These are phyloP conservation scores for Theobroma grandiflorum DNA, from an alignment of 441 rosid genomes.

Conservation along the genomic window DNA sequence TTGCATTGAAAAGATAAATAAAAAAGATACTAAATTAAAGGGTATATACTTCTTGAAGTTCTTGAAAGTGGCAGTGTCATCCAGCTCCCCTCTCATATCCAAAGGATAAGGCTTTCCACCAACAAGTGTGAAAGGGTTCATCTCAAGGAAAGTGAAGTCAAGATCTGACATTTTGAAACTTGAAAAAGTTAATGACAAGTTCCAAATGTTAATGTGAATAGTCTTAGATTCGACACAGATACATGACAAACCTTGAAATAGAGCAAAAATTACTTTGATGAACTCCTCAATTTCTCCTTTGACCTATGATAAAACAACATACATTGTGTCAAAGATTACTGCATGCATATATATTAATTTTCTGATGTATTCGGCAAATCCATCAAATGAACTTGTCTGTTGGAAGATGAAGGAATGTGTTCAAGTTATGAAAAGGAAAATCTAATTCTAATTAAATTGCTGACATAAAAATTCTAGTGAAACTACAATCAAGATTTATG, in stretches of 20 bases:
- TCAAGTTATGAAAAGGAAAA: slow-evolving; percentile 7
- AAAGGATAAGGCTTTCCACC: slow-evolving; percentile 94
- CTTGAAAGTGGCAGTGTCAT: slow-evolving; percentile 95
- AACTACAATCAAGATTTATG: not conserved
- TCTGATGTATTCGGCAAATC: slow-evolving; percentile 9
- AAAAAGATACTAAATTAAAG: slow-evolving; percentile 15
- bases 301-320: slow-evolving; percentile 50
- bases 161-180: slow-evolving; percentile 58
- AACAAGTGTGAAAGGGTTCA: slow-evolving; percentile 94
- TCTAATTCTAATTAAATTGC: not conserved
- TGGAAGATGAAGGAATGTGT: not conserved
- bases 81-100: slow-evolving; percentile 99
- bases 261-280: slow-evolving; percentile 68
- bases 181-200: slow-evolving; percentile 24
- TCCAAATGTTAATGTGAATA: slow-evolving; percentile 2
- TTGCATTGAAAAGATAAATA: slow-evolving; percentile 20
- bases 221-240: not conserved
- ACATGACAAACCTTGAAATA: slow-evolving; percentile 71
- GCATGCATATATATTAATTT: not conserved
- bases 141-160: slow-evolving; percentile 97
- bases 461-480: not conserved
- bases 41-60: slow-evolving; percentile 85
- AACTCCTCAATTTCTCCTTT: slow-evolving; percentile 77
- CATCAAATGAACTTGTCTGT: not conserved
- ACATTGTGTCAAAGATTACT: not conserved